A percentile compares a stretch with the other conserved stretches of the same genome.
Evolutionary conservation across 371 early-diverging fungal species (phyloP).

Genomic region (Smittium culicis): DNA sequence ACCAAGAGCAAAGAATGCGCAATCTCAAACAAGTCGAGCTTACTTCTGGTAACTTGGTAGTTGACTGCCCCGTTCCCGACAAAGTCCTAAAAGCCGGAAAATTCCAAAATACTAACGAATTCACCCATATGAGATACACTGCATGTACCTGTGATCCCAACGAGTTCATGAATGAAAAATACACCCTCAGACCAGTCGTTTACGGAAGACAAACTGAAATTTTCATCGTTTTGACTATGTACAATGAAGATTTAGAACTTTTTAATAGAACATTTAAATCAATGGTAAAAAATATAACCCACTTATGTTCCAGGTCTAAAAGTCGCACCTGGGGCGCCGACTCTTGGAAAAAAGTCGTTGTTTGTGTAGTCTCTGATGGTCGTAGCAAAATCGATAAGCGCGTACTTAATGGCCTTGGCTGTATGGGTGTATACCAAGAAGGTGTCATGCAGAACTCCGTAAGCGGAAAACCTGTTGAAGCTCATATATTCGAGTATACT

Average conservation of each 20-base stretch:
- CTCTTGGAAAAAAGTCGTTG: constrained; percentile 79
- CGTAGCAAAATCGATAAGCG: constrained; percentile 56
- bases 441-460: constrained; percentile 63
- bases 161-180: constrained; percentile 52
- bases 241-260: constrained; percentile 79
- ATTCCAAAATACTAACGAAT: constrained; percentile 45
- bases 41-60: constrained; percentile 50
- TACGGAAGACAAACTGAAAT: constrained; percentile 71
- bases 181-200: constrained; percentile 63
- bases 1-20: constrained; percentile 39
- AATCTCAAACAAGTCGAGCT: constrained; percentile 38
- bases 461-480: constrained; percentile 47
- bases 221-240: constrained; percentile 82
- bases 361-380: constrained; percentile 75
- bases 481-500: constrained; percentile 87
- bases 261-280: constrained; percentile 72
- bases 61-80: constrained; percentile 51
- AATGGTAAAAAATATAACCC: constrained; percentile 73
- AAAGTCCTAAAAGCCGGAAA: constrained; percentile 39
- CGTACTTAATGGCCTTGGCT: constrained; percentile 62
- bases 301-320: constrained; percentile 64
- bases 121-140: constrained; percentile 62
- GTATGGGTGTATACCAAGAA: constrained; percentile 83
- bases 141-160: constrained; percentile 76
- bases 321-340: constrained; percentile 69